Base-by-base conservation (phyloP, 163 green algal species). In the Coccomyxa subellipsoidea region DNA sequence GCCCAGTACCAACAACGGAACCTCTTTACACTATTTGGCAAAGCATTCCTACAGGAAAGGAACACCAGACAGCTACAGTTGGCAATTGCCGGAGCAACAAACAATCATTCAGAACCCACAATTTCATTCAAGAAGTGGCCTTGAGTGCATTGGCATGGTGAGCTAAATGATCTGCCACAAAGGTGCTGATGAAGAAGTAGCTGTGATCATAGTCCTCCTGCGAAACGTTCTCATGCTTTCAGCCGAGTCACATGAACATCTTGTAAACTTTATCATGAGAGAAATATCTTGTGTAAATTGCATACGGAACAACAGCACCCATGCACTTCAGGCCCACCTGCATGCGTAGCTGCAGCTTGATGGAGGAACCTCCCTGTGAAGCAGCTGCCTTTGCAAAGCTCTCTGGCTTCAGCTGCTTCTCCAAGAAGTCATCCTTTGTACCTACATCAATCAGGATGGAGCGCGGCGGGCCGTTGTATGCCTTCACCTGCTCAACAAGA, bases 111-210 rank as follows among this genome's bases (percentile, higher is more conserved):
- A n/a, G n/a, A n/a, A n/a, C n/a, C n/a, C n/a, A n/a, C n/a, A n/a
- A n/a, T n/a, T n/a, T n/a, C n/a, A n/a, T n/a, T n/a, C n/a, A n/a
- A n/a, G n/a, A n/a, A n/a, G n/a, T n/a, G n/a, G n/a, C 31, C 76
- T 66, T 80, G 7, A 80, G 54, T 7, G 47, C 72, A 31, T 81
- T 83, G 53, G 83, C 83, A 69, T 76, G 40, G 25, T 77, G 54
- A 25, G 53, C 38, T 7, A 99, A 79, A 85, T 99, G 96, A 23
- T 98, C 94, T 0, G 91, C 91, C 4, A 98, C 90, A 80, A 98
- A 99, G 27, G 92, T 94, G 0, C 90, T 86, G 38, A 99, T 97
- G 86, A 97, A 97, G 81, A 92, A 98, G 87, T 99, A 99, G 21
- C 82, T 93, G 87, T 99, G 96, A 85, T 98, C 94, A 80, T 98